These are phyloP conservation scores for Phoma sp. DNA, from an alignment of 2,329 filamentous ascomycete genomes.

Conservation along the genomic window DNA sequence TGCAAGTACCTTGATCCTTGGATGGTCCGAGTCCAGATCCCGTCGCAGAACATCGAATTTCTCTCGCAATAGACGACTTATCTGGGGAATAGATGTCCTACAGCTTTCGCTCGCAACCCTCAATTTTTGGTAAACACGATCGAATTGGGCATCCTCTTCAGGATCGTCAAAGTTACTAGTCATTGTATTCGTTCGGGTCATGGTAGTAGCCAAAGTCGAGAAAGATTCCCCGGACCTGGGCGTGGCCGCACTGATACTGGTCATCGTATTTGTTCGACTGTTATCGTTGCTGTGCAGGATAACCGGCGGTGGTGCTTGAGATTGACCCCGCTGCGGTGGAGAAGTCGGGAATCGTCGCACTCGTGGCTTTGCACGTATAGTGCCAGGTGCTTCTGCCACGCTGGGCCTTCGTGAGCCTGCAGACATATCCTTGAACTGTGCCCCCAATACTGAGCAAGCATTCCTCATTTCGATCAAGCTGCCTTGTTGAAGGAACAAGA, in stretches of 20 bases:
- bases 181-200: slow-evolving; percentile 55
- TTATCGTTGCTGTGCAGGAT: slow-evolving; percentile 54
- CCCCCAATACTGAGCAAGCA: slow-evolving; percentile 59
- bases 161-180: slow-evolving; percentile 67
- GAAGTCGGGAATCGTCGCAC: slow-evolving; percentile 40
- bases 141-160: slow-evolving; percentile 82
- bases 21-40: slow-evolving; percentile 44
- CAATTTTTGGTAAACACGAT: slow-evolving; percentile 79
- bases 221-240: slow-evolving; percentile 86
- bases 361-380: slow-evolving; percentile 39
- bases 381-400: slow-evolving; percentile 29
- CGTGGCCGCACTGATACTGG: slow-evolving; percentile 61
- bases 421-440: slow-evolving; percentile 41
- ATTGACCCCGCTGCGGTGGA: slow-evolving; percentile 40
- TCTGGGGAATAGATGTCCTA: slow-evolving; percentile 69
- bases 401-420: slow-evolving; percentile 28
- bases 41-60: slow-evolving; percentile 37
- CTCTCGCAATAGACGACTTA: slow-evolving; percentile 35
- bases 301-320: slow-evolving; percentile 47
- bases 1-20: slow-evolving; percentile 50
- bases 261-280: slow-evolving; percentile 61
- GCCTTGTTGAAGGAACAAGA: slow-evolving; percentile 65
- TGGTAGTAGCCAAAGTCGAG: slow-evolving; percentile 58
- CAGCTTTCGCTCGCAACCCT: slow-evolving; percentile 76
- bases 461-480: slow-evolving; percentile 66